Evolutionary conservation across 345 rosid genomes (phyloP).

Genomic region (Gossypium longicalyx): DNA sequence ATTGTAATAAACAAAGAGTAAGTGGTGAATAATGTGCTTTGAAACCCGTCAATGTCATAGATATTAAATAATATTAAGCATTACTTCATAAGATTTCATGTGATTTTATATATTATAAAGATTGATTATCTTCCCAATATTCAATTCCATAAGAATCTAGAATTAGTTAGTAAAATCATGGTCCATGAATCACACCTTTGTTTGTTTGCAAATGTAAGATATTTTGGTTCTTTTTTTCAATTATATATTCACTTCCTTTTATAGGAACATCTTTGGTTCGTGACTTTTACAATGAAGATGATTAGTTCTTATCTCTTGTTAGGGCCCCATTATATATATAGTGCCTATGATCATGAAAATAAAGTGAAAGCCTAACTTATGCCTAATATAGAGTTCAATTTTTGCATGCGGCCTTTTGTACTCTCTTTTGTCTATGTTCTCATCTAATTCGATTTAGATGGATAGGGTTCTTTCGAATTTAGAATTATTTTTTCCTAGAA

Average conservation of each 20-base stretch:
- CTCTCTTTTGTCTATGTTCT: background rate
- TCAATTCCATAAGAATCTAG: background rate
- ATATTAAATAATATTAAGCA: background rate
- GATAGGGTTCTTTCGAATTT: background rate
- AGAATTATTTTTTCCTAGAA: background rate
- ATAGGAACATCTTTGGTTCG: background rate
- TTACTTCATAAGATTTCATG: background rate
- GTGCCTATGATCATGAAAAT: background rate
- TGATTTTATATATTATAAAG: background rate
- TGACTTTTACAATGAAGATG: background rate
- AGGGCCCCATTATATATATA: background rate
- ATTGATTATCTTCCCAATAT: background rate
- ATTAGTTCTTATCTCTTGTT: background rate
- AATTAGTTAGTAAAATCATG: background rate
- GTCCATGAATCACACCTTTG: background rate
- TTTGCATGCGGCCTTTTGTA: background rate
- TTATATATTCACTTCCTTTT: background rate
- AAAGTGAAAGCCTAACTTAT: background rate
- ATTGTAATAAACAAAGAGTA: background rate
- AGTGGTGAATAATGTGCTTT: background rate
- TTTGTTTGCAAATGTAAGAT: background rate
- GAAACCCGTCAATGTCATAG: background rate
- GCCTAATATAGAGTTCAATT: background rate
- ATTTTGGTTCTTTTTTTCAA: background rate
- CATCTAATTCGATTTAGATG: background rate